Base-by-base conservation (phyloP, 2,329 filamentous ascomycete genomes). In the Didymella keratinophila region DNA sequence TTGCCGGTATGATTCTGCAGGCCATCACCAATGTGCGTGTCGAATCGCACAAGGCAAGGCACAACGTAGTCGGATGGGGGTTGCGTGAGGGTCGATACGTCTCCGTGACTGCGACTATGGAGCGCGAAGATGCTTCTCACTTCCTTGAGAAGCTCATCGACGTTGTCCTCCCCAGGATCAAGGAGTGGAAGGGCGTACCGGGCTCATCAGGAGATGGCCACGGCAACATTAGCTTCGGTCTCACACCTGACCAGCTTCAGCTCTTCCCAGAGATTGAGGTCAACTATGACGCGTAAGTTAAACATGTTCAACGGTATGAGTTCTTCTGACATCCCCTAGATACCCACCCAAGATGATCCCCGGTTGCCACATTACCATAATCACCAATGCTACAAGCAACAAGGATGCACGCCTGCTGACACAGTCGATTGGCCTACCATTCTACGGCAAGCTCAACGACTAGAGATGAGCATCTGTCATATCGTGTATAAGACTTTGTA, bases 261-360 rank as follows among this genome's bases (percentile, higher is more conserved):
- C 81, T 91, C 65, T 99, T 98, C 80, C 95, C 95, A 0, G 95
- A 99, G 81, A 86, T 99, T 44, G 93, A 97, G 78, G 87, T 92
- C 69, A 97, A 97, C 81, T 97, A 95, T 74, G 92, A 96, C 79
- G 83, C 85, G 92, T 96, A 80, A 84, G 91, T 85, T 6, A 3
- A 42, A 4, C 10, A 21, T n/a, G 37, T 16, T 11, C 12, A 12
- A n/a, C 12, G 4, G 20, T 27, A 14, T 11, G 8, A 1, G 2
- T 9, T 1, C 14, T 20, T 20, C 64, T 71, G 34, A 69, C 43
- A 20, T 14, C 7, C 20, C 20, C 20, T 52, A 88, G 85, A 76
- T 88, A 88, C 67, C 85, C 85, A 4, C 82, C 85, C 5, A 86
- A 86, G 79, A 89, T 95, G 89, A 90, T 97, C 67, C 91, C 93